Base-by-base conservation (phyloP, 2,329 filamentous ascomycete genomes). In the Trichoderma hamatum region DNA sequence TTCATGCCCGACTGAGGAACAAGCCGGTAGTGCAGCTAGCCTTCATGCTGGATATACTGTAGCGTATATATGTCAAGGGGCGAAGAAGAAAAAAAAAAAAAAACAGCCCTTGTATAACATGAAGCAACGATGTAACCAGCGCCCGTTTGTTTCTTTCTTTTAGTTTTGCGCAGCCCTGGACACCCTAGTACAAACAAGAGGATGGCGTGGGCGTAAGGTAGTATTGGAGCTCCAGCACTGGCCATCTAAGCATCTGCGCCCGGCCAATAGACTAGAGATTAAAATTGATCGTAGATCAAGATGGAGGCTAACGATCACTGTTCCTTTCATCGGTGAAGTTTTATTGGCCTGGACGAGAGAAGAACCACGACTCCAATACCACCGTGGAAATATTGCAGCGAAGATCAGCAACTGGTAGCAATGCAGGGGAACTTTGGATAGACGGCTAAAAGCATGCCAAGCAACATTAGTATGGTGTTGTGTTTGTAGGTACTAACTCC, bases 251-350 rank as follows among this genome's bases (percentile, higher is more conserved):
- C 55, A 49, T 58, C 36, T 66, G 63, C 28, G 39, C 51, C 52
- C 32, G 32, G 43, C 46, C 52, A 67, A 49, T 59, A 59, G 39
- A 16, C 39, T 51, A 14, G 30, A 67, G 36, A 36, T 46, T 58
- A 24, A 66, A 66, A 58, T 46, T 67, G 54, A 68, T 68, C 56
- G 65, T 68, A 61, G 55, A 68, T 68, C 56, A 54, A 52, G 65
- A 61, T 68, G 56, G 65, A 61, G 52, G 65, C 56, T 54, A 43
- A 30, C 34, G 56, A 61, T 54, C 46, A 26, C 26, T 28, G 28
- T 56, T 36, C 39, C 24, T 26, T 51, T 39, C 63, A 51, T 51
- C 52, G 30, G 26, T 16, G 39, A 28, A 36, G 52, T 49, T 39
- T 19, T 28, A 52, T 36, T 63, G 43, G 24, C 10, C 10, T n/a